Percentiles rank a stretch among this genome's conserved stretches.
phyloP scores from a whole-genome alignment of 1,139 yeast genomes.

The Ogataea hybrid region DNA sequence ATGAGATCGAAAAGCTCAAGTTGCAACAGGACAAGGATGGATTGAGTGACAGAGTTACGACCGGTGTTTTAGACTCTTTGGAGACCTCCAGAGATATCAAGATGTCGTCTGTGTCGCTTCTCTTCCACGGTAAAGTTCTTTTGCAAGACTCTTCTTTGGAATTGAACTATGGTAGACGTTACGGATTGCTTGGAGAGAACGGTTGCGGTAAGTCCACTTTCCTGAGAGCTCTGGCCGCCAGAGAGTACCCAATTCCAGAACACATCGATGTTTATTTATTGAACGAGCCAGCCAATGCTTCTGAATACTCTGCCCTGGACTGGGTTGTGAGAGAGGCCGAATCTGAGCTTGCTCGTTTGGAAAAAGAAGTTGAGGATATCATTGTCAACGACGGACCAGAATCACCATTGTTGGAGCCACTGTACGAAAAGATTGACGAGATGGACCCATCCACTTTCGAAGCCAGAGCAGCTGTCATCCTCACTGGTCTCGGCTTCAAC shows the following conservation, averaged over 20 bases:
- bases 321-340: slow-evolving; percentile 98
- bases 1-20: slow-evolving; percentile 81
- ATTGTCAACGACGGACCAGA: slow-evolving; percentile 95
- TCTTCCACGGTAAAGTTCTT: slow-evolving; percentile 97
- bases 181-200: slow-evolving; percentile 95
- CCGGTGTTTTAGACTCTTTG: slow-evolving; percentile 93
- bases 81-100: slow-evolving; percentile 92
- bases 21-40: slow-evolving; percentile 93
- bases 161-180: slow-evolving; percentile 95
- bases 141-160: slow-evolving; percentile 90
- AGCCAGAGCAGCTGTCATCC: slow-evolving; percentile 91
- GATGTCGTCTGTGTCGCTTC: slow-evolving; percentile 81
- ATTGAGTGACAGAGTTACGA: slow-evolving; percentile 93
- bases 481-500: slow-evolving; percentile 97
- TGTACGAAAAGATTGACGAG: slow-evolving; percentile 93
- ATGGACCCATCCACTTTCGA: slow-evolving; percentile 97
- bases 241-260: slow-evolving; percentile 95
- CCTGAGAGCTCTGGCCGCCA: slow-evolving; percentile 86
- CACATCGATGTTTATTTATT: slow-evolving; percentile 85
- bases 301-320: slow-evolving; percentile 89
- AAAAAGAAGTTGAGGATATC: slow-evolving; percentile 85
- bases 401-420: slow-evolving; percentile 76
- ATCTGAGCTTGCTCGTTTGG: slow-evolving; percentile 84
- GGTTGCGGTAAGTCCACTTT: slow-evolving; percentile 99
- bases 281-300: slow-evolving; percentile 97